phyloP scores from a whole-genome alignment of 2,329 filamentous ascomycete genomes.

The Dissoconium aciculare region DNA sequence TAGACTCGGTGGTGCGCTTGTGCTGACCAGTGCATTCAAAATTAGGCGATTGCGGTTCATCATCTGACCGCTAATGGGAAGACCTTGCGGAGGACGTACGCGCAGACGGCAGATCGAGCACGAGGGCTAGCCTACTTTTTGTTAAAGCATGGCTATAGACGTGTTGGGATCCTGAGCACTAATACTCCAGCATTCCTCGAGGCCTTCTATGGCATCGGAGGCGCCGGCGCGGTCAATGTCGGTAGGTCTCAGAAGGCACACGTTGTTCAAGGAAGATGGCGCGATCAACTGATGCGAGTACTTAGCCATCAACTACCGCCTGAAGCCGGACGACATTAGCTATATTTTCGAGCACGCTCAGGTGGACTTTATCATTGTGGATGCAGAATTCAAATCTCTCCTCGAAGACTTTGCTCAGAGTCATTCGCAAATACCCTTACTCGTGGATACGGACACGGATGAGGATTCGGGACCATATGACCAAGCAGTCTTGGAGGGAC shows the following conservation, averaged over 20 bases:
- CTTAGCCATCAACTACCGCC: constrained; percentile 49
- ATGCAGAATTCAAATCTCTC: constrained; percentile 61
- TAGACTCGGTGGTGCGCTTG: no score
- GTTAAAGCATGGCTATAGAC: constrained; percentile 53
- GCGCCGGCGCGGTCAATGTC: constrained; percentile 65
- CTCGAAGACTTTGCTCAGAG: constrained; percentile 49
- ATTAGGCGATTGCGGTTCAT: constrained; percentile 10
- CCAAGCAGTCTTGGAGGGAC: constrained; percentile 64
- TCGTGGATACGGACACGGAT: constrained; percentile 78
- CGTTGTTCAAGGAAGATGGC: neutral
- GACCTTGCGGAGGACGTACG: constrained; percentile 61
- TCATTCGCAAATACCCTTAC: constrained; percentile 50
- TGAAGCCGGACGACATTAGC: constrained; percentile 70
- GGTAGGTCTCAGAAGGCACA: constrained; percentile 24
- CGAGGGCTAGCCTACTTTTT: constrained; percentile 80
- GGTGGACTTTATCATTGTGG: constrained; percentile 74
- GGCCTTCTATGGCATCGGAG: constrained; percentile 72
- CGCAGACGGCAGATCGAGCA: constrained; percentile 70
- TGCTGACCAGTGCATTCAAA: neutral
- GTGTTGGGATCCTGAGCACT: constrained; percentile 73
- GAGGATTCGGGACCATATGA: constrained; percentile 68
- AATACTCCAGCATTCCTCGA: constrained; percentile 95
- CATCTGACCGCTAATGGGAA: constrained; percentile 38
- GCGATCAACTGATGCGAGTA: neutral
- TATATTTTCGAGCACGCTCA: constrained; percentile 86